Base-by-base conservation (phyloP, 2,329 filamentous ascomycete species). In the Cladophialophora psammophila region DNA sequence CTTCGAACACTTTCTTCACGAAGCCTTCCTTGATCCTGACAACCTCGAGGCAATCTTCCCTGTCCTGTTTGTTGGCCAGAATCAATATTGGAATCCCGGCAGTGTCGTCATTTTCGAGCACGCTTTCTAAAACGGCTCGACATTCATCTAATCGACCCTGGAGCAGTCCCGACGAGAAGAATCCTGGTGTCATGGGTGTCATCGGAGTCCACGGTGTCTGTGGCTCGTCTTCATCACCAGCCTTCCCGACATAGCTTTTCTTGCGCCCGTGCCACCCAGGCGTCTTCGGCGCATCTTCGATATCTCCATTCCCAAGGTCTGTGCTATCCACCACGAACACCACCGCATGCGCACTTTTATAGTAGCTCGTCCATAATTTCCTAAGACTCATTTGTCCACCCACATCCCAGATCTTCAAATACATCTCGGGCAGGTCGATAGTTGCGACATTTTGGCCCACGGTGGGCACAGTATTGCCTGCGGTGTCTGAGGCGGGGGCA, bases 331-430 rank as follows among this genome's bases (percentile, higher is more conserved):
- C 93, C 67, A 99, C 93, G 80, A 98, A 99, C 70, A 99, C 92
- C 75, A 99, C 97, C 72, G 95, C 95, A 79, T 99, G 95, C 75
- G 93, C 96, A 78, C 88, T 92, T 59, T 89, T 85, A 83, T 97
- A 99, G 83, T 99, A 99, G 79, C 90, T 93, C 79, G 97, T 93
- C 95, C 95, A 99, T 36, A 98, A 87, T 70, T 91, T 90, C 69
- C 95, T 90, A 76, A 99, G 86, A 34, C 88, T 91, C 76, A 95
- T 89, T 80, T 99, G 95, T 6, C 95, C 95, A 71, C 95, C 95
- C 0, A 99, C 93, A 77, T 99, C 95, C 95, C 95, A 98, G 74
- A 99, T 91, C 84, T 97, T 97, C 76, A 99, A 85, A 83, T 98
- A 97, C 88, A 97, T 94, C 79, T 97, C 93, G 15, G 93, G 91